Conservation (phyloP, 306 rosid genomes). For the Trichosanthes truncata region DNA sequence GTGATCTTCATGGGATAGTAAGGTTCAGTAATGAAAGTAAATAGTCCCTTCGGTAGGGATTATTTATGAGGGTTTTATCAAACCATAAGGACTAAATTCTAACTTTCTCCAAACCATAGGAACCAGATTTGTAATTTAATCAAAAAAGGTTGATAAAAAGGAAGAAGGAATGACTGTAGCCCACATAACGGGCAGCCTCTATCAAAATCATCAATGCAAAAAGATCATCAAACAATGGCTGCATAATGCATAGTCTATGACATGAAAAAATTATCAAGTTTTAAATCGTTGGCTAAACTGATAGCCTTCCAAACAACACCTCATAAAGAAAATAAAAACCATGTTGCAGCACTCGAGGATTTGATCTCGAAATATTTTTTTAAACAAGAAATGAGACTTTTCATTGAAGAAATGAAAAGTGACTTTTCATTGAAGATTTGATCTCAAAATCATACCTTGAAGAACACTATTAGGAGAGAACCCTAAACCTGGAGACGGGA, state of each 20-base stretch:
- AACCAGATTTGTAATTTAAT: no score
- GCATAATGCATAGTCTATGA: neutral
- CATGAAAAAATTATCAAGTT: neutral
- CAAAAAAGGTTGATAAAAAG: neutral
- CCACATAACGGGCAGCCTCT: neutral
- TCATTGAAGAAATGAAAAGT: no score
- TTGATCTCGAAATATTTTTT: no score
- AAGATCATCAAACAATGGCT: neutral
- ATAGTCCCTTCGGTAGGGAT: no score
- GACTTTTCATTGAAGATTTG: neutral
- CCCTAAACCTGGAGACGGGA: constrained; percentile 28
- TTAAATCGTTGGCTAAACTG: neutral
- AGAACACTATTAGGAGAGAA: constrained; percentile 81
- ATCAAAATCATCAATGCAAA: neutral
- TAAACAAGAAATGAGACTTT: no score
- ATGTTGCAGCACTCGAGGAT: neutral
- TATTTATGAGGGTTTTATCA: no score
- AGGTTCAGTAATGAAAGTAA: neutral
- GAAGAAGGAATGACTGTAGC: neutral
- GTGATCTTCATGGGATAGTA: neutral
- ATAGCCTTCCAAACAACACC: neutral
- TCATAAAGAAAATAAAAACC: neutral
- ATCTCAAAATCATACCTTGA: constrained; percentile 28
- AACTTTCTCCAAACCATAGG: no score
- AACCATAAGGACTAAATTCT: no score